These are phyloP conservation scores for Mangifera indica DNA, from an alignment of 345 rosid genomes.

Conservation along the genomic window DNA sequence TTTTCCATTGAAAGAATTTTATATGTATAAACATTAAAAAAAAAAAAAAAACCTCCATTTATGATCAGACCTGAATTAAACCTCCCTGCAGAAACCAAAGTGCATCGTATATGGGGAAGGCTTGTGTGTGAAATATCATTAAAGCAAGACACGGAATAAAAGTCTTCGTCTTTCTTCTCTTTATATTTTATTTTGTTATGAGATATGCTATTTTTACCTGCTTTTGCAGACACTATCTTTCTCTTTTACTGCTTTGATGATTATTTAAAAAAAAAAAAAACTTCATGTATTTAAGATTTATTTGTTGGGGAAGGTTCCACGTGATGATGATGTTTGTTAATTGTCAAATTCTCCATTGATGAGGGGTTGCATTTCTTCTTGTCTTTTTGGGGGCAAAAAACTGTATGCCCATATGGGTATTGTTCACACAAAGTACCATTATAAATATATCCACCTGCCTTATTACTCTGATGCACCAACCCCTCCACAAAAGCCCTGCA, in stretches of 20 bases:
- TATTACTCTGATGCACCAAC: background rate
- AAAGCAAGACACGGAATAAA: constrained; percentile 30
- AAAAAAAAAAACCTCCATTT: background rate
- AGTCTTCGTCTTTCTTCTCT: background rate
- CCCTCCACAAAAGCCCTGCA: background rate
- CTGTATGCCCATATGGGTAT: background rate
- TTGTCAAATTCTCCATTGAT: constrained; percentile 20
- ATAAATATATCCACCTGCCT: background rate
- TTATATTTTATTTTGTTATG: background rate
- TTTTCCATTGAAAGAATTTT: background rate
- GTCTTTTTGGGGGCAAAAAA: background rate
- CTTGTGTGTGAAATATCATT: constrained; percentile 28
- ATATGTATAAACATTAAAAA: background rate
- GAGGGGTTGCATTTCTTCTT: background rate
- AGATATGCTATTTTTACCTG: background rate
- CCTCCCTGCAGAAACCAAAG: background rate
- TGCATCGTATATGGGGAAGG: constrained; percentile 31
- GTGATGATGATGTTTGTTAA: constrained; percentile 19
- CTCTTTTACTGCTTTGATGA: constrained; percentile 20
- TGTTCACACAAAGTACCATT: background rate
- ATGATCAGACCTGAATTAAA: constrained; percentile 14
- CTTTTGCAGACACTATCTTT: constrained; percentile 22
- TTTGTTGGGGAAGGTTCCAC: constrained; percentile 22
- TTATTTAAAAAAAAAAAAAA: too few relatives aligned
- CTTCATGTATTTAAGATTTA: background rate